Evolutionary conservation across 2,329 filamentous ascomycete genomes (phyloP).

Genomic region (Ophiostoma populinum): DNA sequence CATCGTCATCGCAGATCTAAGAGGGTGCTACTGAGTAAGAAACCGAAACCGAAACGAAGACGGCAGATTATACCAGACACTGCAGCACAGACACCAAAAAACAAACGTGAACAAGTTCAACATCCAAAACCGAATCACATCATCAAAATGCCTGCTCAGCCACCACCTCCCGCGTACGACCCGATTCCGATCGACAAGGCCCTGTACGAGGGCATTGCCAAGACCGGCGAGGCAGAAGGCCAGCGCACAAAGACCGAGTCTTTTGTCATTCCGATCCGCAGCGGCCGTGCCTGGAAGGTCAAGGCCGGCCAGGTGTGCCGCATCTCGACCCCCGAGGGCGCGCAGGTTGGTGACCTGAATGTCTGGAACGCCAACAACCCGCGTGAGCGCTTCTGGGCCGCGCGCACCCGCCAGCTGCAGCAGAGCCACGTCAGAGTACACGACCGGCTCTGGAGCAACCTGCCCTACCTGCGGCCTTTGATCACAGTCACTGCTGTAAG

Average conservation of each 20-base stretch:
- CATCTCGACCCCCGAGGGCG: slow-evolving; percentile 58
- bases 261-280: slow-evolving; percentile 55
- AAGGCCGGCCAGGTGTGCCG: slow-evolving; percentile 50
- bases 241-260: neutral
- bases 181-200: slow-evolving; percentile 1
- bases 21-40: too few species aligned
- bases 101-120: neutral
- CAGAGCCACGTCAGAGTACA: slow-evolving; percentile 53
- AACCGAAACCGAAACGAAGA: too few species aligned
- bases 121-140: too few species aligned
- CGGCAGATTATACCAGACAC: too few species aligned
- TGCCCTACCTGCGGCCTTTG: slow-evolving; percentile 62
- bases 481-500: slow-evolving; percentile 27
- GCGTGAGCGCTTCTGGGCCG: slow-evolving; percentile 68
- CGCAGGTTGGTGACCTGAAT: slow-evolving; percentile 74
- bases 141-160: neutral
- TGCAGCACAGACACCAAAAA: neutral
- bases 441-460: slow-evolving; percentile 60
- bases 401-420: slow-evolving; percentile 62
- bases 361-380: slow-evolving; percentile 65
- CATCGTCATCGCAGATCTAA: too few species aligned
- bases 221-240: neutral
- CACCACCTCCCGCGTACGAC: slow-evolving; percentile 3
- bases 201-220: slow-evolving; percentile 1
- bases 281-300: slow-evolving; percentile 56